Base-by-base conservation (phyloP, 495 filamentous ascomycete genomes). In the Rostrohypoxylon terebratum region DNA sequence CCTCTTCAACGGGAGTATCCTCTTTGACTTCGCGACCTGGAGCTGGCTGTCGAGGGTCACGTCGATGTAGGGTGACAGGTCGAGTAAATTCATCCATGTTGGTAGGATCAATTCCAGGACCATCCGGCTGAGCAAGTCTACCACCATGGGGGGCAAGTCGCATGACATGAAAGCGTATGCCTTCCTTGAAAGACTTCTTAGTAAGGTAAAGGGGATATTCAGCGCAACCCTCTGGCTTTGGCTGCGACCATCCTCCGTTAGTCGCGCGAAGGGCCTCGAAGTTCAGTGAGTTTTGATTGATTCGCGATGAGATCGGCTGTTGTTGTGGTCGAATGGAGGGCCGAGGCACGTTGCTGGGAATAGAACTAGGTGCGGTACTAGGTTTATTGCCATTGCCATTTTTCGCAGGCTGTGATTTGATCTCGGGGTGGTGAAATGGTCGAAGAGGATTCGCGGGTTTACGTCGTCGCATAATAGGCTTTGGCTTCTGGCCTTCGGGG, bases 51-150 rank as follows among this genome's bases (percentile, higher is more conserved):
- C 91, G 87, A n/a, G 95, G 94, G 77, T 97, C 94, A 8, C 95
- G 91, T 38, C 96, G 91, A 78, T 97, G 94, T 48, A 98, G 81
- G 16, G 93, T 87, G 16, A 99, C 91, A 0, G 96, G 96, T 45
- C 93, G 87, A 9, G 91, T 91, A 74, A 98, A 99, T 59, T 97
- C 88, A 1, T 90, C 84, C 69, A 92, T 88, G 75, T 97, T 86
- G 23, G 86, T 86, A 44, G 91, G 90, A 77, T 97, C 91, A 31
- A 96, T 18, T 82, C 59, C 51, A 57, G 16, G 78, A 72, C 68
- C 86, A 86, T 73, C 40, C 42, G 66, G 54, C 44, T 70, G 53
- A 66, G 70, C 57, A 64, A 74, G 42, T 40, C 59, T 48, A 25
- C 68, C 55, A 13, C 71, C 73, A 13, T 76, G 69, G 5, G 81